Percentiles rank a stretch among this genome's conserved stretches.
Evolutionary conservation across 768 basidiomycete genomes (phyloP).

Genomic region (Phylloporus scabripes): DNA sequence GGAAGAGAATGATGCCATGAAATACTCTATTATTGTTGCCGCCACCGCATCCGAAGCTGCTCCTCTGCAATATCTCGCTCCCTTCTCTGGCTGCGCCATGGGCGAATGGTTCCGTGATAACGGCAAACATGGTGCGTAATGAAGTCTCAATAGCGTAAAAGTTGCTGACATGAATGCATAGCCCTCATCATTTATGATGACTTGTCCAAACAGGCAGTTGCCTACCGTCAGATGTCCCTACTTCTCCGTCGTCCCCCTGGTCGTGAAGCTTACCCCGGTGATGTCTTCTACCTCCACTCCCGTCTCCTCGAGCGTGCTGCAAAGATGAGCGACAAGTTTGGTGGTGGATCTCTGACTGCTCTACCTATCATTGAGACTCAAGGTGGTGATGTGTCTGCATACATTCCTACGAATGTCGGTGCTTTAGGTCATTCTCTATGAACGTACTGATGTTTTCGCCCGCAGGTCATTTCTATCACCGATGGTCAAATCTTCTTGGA

Average conservation of each 20-base stretch:
- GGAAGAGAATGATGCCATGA: constrained; percentile 99
- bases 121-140: constrained; percentile 88
- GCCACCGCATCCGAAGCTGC: constrained; percentile 99
- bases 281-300: constrained; percentile 99
- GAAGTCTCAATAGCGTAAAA: neutral
- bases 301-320: constrained; percentile 99
- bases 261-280: constrained; percentile 99
- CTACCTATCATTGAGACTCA: constrained; percentile 99
- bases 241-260: constrained; percentile 99
- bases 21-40: constrained; percentile 99
- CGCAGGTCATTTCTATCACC: constrained; percentile 97
- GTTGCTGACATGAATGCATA: constrained; percentile 26
- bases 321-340: constrained; percentile 99
- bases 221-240: constrained; percentile 99
- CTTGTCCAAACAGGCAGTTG: constrained; percentile 99
- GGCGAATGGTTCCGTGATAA: constrained; percentile 99
- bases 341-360: constrained; percentile 97
- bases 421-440: neutral
- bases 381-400: constrained; percentile 99
- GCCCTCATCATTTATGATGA: constrained; percentile 99
- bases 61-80: constrained; percentile 98
- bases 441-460: neutral
- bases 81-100: constrained; percentile 99
- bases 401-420: constrained; percentile 89
- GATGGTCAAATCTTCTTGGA: constrained; percentile 99